Conservation (phyloP, 768 basidiomycete species). For the Trichaptum fuscoviolaceum region DNA sequence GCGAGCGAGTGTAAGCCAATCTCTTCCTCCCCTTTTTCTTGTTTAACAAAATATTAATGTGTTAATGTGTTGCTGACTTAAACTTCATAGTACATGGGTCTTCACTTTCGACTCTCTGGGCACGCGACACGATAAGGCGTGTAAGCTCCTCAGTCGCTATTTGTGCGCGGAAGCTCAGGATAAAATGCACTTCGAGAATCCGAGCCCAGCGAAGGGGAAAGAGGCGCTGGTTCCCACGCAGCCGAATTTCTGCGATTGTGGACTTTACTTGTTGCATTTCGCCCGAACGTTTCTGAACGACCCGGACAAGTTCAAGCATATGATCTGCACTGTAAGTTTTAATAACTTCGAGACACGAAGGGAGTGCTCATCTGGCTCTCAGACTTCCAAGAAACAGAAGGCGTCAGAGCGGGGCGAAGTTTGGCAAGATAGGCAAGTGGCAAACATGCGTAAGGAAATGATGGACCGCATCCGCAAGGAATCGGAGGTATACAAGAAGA, state of each 20-base stretch:
- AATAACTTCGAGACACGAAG: conserved; percentile 8
- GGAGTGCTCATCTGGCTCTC: conserved; percentile 5
- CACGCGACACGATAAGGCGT: conserved; percentile 58
- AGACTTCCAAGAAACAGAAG: conserved; percentile 24
- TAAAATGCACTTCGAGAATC: conserved; percentile 44
- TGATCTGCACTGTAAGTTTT: conserved; percentile 41
- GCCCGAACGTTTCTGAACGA: conserved; percentile 69
- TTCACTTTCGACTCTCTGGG: conserved; percentile 91
- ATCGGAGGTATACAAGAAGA: conserved; percentile 34
- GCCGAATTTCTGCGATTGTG: conserved; percentile 89
- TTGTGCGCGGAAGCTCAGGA: conserved; percentile 73
- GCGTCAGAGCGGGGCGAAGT: conserved; percentile 34
- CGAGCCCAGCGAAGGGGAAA: conserved; percentile 39
- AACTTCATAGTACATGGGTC: conserved; percentile 57
- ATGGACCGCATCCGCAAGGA: conserved; percentile 36
- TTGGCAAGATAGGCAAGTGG: conserved; percentile 51
- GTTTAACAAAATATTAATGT: not conserved
- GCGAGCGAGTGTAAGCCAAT: not conserved
- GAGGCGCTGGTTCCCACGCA: conserved; percentile 72
- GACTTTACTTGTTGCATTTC: conserved; percentile 86
- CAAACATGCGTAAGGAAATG: conserved; percentile 42
- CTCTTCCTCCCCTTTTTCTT: not conserved
- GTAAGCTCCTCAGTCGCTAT: conserved; percentile 58
- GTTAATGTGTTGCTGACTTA: not conserved
- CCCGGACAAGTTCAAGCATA: conserved; percentile 44